Conservation (phyloP, 2,329 filamentous ascomycete genomes). For the Botrytis sinoallii region DNA sequence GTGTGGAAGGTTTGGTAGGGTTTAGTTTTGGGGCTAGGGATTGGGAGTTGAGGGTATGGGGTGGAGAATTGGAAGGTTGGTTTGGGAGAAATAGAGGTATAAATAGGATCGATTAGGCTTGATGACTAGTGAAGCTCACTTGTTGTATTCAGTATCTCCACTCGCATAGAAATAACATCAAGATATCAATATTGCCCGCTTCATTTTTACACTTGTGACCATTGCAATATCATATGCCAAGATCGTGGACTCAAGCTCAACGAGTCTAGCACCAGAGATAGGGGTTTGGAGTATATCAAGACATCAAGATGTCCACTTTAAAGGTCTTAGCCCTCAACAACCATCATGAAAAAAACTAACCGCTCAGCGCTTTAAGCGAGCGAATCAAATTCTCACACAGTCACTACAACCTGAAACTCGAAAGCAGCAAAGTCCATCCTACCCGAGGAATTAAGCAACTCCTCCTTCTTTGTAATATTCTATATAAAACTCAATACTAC, state of each 20-base stretch:
- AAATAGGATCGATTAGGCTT: too few species aligned
- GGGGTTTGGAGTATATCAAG: too few species aligned
- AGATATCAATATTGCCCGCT: neutral
- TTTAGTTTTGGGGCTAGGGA: neutral
- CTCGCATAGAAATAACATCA: neutral
- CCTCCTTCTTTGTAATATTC: fast-evolving
- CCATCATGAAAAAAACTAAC: neutral
- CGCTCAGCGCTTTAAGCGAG: neutral
- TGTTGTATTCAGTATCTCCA: neutral
- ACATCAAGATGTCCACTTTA: neutral
- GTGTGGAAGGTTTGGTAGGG: neutral
- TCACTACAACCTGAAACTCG: fast-evolving
- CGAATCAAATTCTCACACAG: too few species aligned
- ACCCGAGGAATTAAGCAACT: fast-evolving
- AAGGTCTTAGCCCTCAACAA: neutral
- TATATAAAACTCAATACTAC: fast-evolving
- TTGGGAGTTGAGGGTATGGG: neutral
- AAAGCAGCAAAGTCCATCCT: fast-evolving
- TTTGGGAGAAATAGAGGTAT: neutral
- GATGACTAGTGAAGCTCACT: neutral
- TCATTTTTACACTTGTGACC: neutral
- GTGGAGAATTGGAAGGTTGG: neutral
- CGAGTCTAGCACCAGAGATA: too few species aligned
- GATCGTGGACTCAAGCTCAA: too few species aligned
- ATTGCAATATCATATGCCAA: neutral